Conservation (phyloP, 2,329 filamentous ascomycete species). For the Eutypella sp. region DNA sequence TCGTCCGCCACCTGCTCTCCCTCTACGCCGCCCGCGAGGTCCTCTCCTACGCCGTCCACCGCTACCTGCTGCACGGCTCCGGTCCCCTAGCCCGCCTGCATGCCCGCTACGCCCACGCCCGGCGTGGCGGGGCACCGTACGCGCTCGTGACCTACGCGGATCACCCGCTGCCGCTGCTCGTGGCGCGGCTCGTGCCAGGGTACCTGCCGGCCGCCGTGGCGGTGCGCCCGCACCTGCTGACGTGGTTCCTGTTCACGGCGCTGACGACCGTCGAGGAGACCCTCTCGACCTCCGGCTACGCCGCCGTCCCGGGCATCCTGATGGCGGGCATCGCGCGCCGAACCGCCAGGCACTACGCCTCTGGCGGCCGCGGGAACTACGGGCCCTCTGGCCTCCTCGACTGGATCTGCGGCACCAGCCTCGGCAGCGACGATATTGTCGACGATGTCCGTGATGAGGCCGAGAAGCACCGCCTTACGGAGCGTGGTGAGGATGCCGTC, state of each 20-base stretch:
- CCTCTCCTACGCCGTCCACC: conserved; percentile 70
- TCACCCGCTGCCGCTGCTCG: conserved; percentile 60
- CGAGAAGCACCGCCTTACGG: conserved; percentile 48
- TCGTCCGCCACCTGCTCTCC: conserved; percentile 42
- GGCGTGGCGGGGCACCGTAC: conserved; percentile 48
- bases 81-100: conserved; percentile 37
- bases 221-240: conserved; percentile 68
- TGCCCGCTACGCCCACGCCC: conserved; percentile 44
- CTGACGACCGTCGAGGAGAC: conserved; percentile 63
- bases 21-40: conserved; percentile 47
- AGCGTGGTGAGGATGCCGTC: conserved; percentile 28
- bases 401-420: conserved; percentile 53
- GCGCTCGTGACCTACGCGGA: conserved; percentile 62
- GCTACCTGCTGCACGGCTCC: conserved; percentile 58
- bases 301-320: conserved; percentile 48
- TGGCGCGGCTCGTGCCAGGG: conserved; percentile 59
- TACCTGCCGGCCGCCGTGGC: conserved; percentile 60
- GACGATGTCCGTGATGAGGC: conserved; percentile 51
- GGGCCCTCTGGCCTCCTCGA: conserved; percentile 59
- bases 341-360: conserved; percentile 50
- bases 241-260: conserved; percentile 60
- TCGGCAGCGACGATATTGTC: conserved; percentile 48
- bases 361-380: conserved; percentile 53
- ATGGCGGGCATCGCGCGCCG: conserved; percentile 46
- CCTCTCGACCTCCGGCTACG: conserved; percentile 64